phyloP scores from a whole-genome alignment of 768 basidiomycete species.

The Lepiota brunneoincarnata region DNA sequence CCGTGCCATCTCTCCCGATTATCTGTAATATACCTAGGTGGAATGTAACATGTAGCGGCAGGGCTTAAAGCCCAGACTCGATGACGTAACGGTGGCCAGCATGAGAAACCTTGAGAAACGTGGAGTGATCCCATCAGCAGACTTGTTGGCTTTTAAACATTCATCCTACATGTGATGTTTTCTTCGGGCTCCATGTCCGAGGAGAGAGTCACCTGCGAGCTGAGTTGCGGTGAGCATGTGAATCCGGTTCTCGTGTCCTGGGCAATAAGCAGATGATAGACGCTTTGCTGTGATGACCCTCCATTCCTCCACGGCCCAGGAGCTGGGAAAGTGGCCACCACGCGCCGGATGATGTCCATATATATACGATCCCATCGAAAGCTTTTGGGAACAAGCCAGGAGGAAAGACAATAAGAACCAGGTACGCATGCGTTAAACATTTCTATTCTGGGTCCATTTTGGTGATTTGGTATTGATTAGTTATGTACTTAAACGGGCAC shows the following conservation, averaged over 20 bases:
- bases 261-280: too few relatives aligned
- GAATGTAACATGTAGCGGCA: neutral
- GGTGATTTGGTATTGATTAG: neutral
- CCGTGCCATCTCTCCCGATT: neutral
- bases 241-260: too few relatives aligned
- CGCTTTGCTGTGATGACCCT: neutral
- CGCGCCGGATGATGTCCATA: neutral
- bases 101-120: neutral
- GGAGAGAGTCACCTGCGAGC: neutral
- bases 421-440: neutral
- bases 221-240: neutral
- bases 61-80: too few relatives aligned
- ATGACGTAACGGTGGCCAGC: neutral
- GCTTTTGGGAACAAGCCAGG: neutral
- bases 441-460: neutral
- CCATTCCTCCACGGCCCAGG: conserved; percentile 1
- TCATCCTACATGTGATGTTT: neutral
- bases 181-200: conserved; percentile 1
- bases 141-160: conserved; percentile 1
- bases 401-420: conserved; percentile 7
- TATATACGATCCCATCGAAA: neutral
- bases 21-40: conserved; percentile 10
- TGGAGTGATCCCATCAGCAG: conserved; percentile 2
- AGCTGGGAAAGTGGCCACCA: neutral
- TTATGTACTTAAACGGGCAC: neutral